Base-by-base conservation (phyloP, 2,329 filamentous ascomycete genomes). In the Calonectria pauciramosa region DNA sequence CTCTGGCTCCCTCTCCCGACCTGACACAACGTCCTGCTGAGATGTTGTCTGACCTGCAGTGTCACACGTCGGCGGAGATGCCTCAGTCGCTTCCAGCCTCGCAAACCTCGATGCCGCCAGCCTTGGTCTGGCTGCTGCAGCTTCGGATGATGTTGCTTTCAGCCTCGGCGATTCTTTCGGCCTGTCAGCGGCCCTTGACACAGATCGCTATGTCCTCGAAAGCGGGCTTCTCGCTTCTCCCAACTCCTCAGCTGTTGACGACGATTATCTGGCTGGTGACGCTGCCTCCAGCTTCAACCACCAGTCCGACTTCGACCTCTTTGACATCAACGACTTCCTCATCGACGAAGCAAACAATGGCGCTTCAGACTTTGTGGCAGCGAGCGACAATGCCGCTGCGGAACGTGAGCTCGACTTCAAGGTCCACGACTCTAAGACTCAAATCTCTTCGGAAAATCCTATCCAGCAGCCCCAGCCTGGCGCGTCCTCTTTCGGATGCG, bases 41-140 rank as follows among this genome's bases (percentile, higher is more conserved):
- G 96, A 94, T 98, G 96, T 98, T 99, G 97, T 99, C 94, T 86
- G 97, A 98, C 97, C 97, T 98, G 97, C 97, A 94, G 97, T 99
- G 97, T 99, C 97, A 93, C 96, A 96, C 92, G 93, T 96, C 94
- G 94, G 91, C 88, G 90, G 91, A 90, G 87, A 88, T 87, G 86
- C 86, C 87, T 82, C 85, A 84, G 84, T 85, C 85, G 81, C 88
- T 86, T 83, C 82, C 79, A 83, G 83, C 82, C 81, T 87, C 85
- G 78, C 87, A 82, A 84, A 87, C 85, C 82, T 83, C 72, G 77
- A 82, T 76, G 76, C 81, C 76, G 75, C 84, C 83, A 83, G 83
- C 82, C 79, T 87, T 86, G 82, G 84, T 84, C 75, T 88, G 87
- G 82, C 84, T 83, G 83, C 88, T 90, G 80, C 89, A 90, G 83